phyloP scores from a whole-genome alignment of 140 eudicot species.

The Anethum foeniculum region DNA sequence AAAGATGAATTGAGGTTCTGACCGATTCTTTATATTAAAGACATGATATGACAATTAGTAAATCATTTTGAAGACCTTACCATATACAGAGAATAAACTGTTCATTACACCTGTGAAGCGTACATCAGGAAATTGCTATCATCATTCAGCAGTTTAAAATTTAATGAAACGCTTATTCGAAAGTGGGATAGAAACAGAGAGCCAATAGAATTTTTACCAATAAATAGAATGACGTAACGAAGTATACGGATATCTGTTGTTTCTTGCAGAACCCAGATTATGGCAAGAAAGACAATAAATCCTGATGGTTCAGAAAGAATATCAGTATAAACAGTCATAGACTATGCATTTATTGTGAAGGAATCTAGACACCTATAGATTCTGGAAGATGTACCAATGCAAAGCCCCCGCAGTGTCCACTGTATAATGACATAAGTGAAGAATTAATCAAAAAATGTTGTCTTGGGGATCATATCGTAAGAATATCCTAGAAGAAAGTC shows the following conservation, averaged over 20 bases:
- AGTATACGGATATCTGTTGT: slow-evolving; percentile 56
- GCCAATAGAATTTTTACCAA: slow-evolving; percentile 38
- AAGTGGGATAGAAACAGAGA: neutral
- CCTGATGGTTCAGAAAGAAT: slow-evolving; percentile 39
- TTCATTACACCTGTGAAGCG: slow-evolving; percentile 84
- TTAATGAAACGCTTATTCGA: neutral
- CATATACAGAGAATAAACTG: slow-evolving; percentile 92
- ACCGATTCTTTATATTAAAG: neutral
- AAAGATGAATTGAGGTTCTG: neutral
- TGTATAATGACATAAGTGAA: slow-evolving; percentile 53
- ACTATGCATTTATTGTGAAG: slow-evolving; percentile 9
- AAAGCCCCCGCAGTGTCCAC: slow-evolving; percentile 99
- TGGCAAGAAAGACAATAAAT: slow-evolving; percentile 70
- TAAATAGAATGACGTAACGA: slow-evolving; percentile 79
- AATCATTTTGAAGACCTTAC: slow-evolving; percentile 22
- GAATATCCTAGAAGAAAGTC: neutral
- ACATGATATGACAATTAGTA: neutral
- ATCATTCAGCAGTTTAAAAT: neutral
- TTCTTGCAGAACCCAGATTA: slow-evolving; percentile 83
- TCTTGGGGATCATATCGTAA: slow-evolving; percentile 24
- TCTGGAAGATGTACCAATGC: slow-evolving; percentile 58
- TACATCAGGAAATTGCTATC: neutral
- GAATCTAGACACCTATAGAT: neutral
- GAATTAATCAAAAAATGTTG: slow-evolving; percentile 59
- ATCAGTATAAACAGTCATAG: slow-evolving; percentile 12